Percentiles rank a stretch among this genome's conserved stretches.
phyloP scores from a whole-genome alignment of 768 basidiomycete species.

The Coprinopsis sp. region DNA sequence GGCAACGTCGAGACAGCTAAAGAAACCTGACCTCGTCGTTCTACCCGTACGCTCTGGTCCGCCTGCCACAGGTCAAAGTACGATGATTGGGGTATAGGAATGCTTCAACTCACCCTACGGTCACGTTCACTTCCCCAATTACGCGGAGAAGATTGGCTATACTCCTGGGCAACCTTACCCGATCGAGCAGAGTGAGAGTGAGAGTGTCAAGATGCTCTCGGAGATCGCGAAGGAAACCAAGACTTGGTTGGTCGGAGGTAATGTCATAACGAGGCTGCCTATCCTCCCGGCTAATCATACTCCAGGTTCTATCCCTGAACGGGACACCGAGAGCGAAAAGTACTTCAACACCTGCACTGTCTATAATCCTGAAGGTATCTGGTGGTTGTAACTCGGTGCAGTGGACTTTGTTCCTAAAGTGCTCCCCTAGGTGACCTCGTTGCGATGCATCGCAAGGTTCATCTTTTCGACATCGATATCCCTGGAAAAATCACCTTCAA shows the following conservation, averaged over 20 bases:
- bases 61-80: not conserved
- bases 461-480: conserved; percentile 97
- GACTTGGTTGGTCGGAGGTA: conserved; percentile 93
- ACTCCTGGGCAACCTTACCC: conserved; percentile 56
- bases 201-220: conserved; percentile 80
- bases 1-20: conserved; percentile 46
- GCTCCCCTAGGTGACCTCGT: conserved; percentile 66
- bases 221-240: conserved; percentile 69
- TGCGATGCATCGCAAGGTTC: conserved; percentile 88
- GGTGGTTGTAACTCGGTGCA: not conserved
- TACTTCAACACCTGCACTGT: conserved; percentile 93
- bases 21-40: conserved; percentile 77
- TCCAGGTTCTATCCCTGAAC: conserved; percentile 90
- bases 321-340: conserved; percentile 54
- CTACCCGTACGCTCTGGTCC: conserved; percentile 56
- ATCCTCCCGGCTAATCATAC: not conserved
- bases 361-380: conserved; percentile 71
- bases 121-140: conserved; percentile 70
- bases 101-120: conserved; percentile 89
- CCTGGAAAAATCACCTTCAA: conserved; percentile 89
- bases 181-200: conserved; percentile 50
- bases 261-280: not conserved
- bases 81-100: conserved; percentile 44
- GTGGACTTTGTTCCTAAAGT: conserved; percentile 8
- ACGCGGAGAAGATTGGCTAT: conserved; percentile 77